Evolutionary conservation across 140 eudicot genomes (phyloP), one percentile per base, ranked within the genome.

Genomic region (Cichorium intybus): DNA sequence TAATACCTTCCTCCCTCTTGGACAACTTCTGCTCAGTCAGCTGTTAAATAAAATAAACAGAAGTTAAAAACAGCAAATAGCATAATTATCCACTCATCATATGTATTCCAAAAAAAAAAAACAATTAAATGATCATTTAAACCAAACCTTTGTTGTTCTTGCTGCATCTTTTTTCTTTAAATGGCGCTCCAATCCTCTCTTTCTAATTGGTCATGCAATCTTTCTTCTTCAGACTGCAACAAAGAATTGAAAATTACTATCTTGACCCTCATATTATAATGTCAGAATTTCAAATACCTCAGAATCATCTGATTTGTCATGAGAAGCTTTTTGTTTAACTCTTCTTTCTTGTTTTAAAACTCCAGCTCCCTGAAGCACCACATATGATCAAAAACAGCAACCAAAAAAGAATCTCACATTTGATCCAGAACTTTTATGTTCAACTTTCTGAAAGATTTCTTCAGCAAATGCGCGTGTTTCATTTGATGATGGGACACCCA

Each of bases 181-280:
- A 56, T 87, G 85, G 21, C 70, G 84, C 80, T 87, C 98, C 64
- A 91, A 75, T 91, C 95, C 81, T 91, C 96, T 67, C 79, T 74
- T 67, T 87, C 98, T 75, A 83, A 73, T 76, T 87, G 98, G 67
- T 91, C 98, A 74, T 92, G 91, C 78, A 87, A 45, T 64, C 89
- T 81, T 77, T 91, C 98, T 91, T 87, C 97, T 69, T 91, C 96
- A 7, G 91, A 88, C 98, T 91, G 80, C 66, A 74, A 34, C 55
- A 24, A 48, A n/a, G 62, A 29, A 26, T n/a, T 60, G 7, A 51
- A 65, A 54, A 55, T 41, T 55, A 27, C 54, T 24, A 37, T 24
- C n/a, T n/a, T n/a, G n/a, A n/a, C n/a, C n/a, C n/a, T n/a, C n/a
- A n/a, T n/a, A n/a, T n/a, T 61, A 39, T 41, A 27, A 43, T 41